Evolutionary conservation across 139 green algal genomes (phyloP).

Genomic region (Pseudopediastrum boryanum): DNA sequence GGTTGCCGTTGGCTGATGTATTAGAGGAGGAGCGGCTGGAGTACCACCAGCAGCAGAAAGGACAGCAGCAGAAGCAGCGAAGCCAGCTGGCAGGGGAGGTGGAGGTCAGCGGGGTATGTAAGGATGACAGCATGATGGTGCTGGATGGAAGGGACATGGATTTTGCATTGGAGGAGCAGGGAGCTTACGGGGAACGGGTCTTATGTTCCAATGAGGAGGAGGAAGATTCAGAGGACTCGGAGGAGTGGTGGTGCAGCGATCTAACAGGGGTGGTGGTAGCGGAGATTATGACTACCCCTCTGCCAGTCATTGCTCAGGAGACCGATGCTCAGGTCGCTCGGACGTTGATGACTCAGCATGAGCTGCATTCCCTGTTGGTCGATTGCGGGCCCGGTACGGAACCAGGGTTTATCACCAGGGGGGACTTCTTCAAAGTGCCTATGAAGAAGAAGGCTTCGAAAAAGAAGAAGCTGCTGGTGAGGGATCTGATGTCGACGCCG

Average conservation of each 20-base stretch:
- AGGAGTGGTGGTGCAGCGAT: conserved; percentile 29
- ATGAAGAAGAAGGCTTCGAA: too few species aligned
- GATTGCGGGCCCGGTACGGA: conserved; percentile 34
- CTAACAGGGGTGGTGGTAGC: conserved; percentile 28
- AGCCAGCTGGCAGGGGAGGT: neutral
- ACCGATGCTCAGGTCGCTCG: conserved; percentile 40
- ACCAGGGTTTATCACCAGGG: conserved; percentile 53
- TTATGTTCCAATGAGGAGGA: conserved; percentile 6
- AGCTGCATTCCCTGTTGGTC: conserved; percentile 45
- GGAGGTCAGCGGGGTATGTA: neutral
- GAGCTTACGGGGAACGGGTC: too few species aligned
- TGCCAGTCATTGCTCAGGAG: conserved; percentile 35
- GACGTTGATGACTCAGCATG: conserved; percentile 43
- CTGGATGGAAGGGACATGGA: too few species aligned
- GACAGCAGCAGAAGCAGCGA: neutral
- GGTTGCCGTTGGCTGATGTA: neutral
- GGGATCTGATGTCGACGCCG: conserved; percentile 51
- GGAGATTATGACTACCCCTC: conserved; percentile 31
- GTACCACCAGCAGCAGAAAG: neutral
- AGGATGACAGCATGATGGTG: too few species aligned
- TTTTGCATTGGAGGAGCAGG: too few species aligned
- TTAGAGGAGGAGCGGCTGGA: neutral
- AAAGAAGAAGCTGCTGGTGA: too few species aligned
- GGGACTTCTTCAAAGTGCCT: conserved; percentile 49
- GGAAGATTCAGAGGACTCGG: neutral